Conservation (phyloP, 805 yeast species). For the Candida alai region DNA sequence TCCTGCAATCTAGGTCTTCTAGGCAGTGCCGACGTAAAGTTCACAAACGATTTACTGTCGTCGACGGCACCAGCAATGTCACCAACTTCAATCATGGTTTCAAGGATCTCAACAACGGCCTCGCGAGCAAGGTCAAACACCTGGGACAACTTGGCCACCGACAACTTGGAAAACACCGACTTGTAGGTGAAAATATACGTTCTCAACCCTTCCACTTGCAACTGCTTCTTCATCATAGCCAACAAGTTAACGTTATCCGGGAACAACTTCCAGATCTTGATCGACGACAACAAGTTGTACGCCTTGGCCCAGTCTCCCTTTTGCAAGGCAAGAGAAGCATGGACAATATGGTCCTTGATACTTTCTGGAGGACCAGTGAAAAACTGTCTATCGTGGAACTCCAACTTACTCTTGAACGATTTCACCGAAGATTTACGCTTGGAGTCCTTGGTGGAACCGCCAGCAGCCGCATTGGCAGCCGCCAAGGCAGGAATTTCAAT, state of each 20-base stretch:
- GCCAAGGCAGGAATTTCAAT: slow-evolving; percentile 85
- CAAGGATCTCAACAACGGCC: slow-evolving; percentile 58
- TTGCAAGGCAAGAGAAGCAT: slow-evolving; percentile 85
- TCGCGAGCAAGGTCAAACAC: slow-evolving; percentile 61
- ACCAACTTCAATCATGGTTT: slow-evolving; percentile 71
- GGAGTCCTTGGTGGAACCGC: slow-evolving; percentile 56
- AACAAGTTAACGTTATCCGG: slow-evolving; percentile 65
- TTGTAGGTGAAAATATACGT: slow-evolving; percentile 89
- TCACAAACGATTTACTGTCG: slow-evolving; percentile 57
- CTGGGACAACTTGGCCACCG: slow-evolving; percentile 59
- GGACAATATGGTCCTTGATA: slow-evolving; percentile 87
- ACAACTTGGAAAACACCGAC: slow-evolving; percentile 67
- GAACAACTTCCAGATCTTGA: slow-evolving; percentile 83
- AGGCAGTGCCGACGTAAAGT: slow-evolving; percentile 64
- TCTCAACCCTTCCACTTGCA: slow-evolving; percentile 87
- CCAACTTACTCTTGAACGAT: slow-evolving; percentile 87
- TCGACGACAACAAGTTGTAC: slow-evolving; percentile 62
- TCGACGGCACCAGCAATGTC: slow-evolving; percentile 79
- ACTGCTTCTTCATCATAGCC: slow-evolving; percentile 67
- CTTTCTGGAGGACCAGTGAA: slow-evolving; percentile 98
- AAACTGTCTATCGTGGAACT: slow-evolving; percentile 88
- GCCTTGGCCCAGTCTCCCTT: slow-evolving; percentile 87
- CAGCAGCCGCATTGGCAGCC: slow-evolving; percentile 55
- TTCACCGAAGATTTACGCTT: slow-evolving; percentile 57
- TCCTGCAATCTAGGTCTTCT: slow-evolving; percentile 85